Percentiles rank a stretch among this genome's conserved stretches.
Conservation (phyloP, 129 eudicot genomes). For the Artemisia tridentata region DNA sequence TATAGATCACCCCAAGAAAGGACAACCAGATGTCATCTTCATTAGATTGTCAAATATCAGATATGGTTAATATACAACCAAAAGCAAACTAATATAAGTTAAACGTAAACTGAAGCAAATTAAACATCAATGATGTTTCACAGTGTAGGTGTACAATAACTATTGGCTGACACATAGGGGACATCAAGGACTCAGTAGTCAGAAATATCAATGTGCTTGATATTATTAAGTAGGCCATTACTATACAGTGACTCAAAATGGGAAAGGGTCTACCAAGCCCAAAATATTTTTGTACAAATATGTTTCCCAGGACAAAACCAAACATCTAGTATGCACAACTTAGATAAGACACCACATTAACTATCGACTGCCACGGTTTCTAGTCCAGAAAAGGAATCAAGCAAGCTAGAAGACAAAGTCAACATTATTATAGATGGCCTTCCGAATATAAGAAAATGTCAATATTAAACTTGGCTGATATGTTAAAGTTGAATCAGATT, state of each 20-base stretch:
- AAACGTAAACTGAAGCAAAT: background rate
- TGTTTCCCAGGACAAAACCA: conserved; percentile 12
- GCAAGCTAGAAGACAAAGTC: conserved; percentile 20
- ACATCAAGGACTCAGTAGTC: conserved; percentile 12
- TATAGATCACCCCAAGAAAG: too few species aligned
- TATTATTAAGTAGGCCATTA: conserved; percentile 3
- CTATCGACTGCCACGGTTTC: conserved; percentile 6
- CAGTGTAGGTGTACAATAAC: background rate
- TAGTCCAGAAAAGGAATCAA: conserved; percentile 24
- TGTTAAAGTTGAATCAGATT: conserved; percentile 9
- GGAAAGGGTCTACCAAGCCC: conserved; percentile 2
- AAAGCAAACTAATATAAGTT: background rate
- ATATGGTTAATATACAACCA: conserved; percentile 13
- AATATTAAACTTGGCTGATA: too few species aligned
- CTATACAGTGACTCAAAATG: conserved; percentile 11
- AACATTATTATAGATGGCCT: background rate
- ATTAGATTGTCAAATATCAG: background rate
- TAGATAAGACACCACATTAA: conserved; percentile 7
- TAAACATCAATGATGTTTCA: background rate
- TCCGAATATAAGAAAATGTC: background rate
- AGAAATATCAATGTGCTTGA: conserved; percentile 23
- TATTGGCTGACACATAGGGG: conserved; percentile 9
- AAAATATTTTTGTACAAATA: background rate
- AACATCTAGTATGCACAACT: conserved; percentile 5
- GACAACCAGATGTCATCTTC: conserved; percentile 9